Evolutionary conservation across 2,329 filamentous ascomycete species (phyloP).

Genomic region (Zalaria obscura): DNA sequence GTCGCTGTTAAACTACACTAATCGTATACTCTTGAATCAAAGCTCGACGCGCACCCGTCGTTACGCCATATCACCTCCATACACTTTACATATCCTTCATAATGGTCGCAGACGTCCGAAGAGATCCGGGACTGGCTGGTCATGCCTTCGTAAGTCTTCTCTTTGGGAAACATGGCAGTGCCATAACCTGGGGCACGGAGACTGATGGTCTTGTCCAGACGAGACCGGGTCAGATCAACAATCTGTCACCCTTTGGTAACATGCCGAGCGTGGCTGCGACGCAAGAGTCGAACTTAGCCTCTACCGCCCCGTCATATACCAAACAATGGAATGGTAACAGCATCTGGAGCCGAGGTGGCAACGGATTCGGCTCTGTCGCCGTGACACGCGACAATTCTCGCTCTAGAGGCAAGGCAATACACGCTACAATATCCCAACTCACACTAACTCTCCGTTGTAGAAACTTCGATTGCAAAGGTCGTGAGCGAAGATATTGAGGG

Average conservation of each 20-base stretch:
- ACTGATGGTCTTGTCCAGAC: neutral
- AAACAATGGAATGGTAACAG: neutral
- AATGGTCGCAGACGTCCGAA: too few relatives aligned
- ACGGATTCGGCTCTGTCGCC: neutral
- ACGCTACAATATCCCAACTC: too few relatives aligned
- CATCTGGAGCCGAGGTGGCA: neutral
- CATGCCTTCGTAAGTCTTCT: neutral
- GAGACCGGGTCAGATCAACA: neutral
- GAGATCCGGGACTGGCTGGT: too few relatives aligned
- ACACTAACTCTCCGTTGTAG: neutral
- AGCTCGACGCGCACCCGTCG: neutral
- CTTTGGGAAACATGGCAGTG: too few relatives aligned
- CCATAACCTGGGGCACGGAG: too few relatives aligned
- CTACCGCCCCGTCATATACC: neutral
- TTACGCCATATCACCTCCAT: neutral
- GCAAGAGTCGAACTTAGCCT: too few relatives aligned
- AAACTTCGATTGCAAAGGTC: neutral
- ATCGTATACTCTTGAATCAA: neutral
- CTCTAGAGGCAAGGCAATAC: neutral
- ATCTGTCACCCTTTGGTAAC: neutral
- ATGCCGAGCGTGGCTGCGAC: too few relatives aligned
- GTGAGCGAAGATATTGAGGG: constrained; percentile 27
- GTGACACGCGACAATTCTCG: neutral
- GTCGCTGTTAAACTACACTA: neutral
- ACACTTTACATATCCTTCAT: neutral